A percentile compares a stretch with the other conserved stretches of the same genome.
Evolutionary conservation across 805 yeast genomes (phyloP).

Genomic region (Cephaloascus fragrans): DNA sequence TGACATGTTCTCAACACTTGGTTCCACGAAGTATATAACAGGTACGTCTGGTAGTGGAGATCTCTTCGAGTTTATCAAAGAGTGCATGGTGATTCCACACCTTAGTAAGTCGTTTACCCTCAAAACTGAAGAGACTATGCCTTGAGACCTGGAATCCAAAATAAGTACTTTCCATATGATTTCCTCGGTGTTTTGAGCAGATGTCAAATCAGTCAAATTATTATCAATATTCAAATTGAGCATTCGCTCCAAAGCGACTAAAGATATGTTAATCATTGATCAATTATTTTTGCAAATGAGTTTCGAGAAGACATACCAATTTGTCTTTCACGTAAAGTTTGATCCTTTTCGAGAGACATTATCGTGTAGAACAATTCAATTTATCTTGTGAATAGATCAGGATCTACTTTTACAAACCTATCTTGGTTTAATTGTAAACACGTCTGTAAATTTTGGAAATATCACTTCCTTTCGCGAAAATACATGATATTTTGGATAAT

Average conservation of each 20-base stretch:
- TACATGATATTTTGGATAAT: no score
- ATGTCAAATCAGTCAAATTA: constrained; percentile 38
- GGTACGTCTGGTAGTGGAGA: constrained; percentile 93
- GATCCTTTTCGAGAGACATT: no score
- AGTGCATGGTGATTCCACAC: constrained; percentile 88
- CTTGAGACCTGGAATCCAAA: constrained; percentile 72
- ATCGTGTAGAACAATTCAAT: no score
- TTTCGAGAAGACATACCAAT: constrained; percentile 15
- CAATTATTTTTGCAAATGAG: background rate
- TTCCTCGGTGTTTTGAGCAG: constrained; percentile 51
- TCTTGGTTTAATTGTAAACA: no score
- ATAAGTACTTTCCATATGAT: constrained; percentile 87
- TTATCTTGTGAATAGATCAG: no score
- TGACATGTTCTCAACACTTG: constrained; percentile 68
- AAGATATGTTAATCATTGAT: no score
- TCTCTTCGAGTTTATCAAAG: constrained; percentile 60
- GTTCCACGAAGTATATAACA: constrained; percentile 84
- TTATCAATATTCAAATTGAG: constrained; percentile 67
- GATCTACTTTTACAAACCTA: no score
- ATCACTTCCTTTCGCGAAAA: no score
- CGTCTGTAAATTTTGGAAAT: no score
- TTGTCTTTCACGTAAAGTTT: constrained; percentile 33
- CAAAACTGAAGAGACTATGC: constrained; percentile 82
- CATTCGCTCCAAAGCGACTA: constrained; percentile 64
- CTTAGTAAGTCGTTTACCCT: constrained; percentile 84